Percentiles rank a stretch among this genome's conserved stretches.
These are phyloP conservation scores for Neurospora sublineolata DNA, from an alignment of 495 filamentous ascomycete species.

Conservation along the genomic window DNA sequence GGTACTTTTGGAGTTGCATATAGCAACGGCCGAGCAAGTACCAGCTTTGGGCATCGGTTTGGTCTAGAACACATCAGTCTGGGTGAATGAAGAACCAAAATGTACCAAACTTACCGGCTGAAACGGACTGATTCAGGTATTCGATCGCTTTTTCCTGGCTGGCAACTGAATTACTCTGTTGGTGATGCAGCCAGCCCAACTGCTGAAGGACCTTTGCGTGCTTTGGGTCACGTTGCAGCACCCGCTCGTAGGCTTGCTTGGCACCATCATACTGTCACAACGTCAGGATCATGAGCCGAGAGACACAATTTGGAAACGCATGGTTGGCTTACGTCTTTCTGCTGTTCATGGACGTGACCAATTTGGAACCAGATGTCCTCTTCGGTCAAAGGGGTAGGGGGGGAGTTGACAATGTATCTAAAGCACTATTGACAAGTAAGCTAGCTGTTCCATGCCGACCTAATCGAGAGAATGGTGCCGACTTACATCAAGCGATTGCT, in stretches of 20 bases:
- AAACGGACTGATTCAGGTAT: slow-evolving; percentile 94
- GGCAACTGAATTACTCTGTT: slow-evolving; percentile 76
- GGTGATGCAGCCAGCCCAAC: slow-evolving; percentile 94
- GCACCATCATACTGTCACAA: slow-evolving; percentile 71
- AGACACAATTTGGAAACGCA: neutral
- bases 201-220: slow-evolving; percentile 98
- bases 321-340: slow-evolving; percentile 75
- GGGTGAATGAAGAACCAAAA: slow-evolving; percentile 3
- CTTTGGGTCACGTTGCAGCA: slow-evolving; percentile 88
- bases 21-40: slow-evolving; percentile 96
- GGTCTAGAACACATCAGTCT: slow-evolving; percentile 46
- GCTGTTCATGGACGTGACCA: slow-evolving; percentile 95
- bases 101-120: slow-evolving; percentile 56
- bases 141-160: slow-evolving; percentile 95
- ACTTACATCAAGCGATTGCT: slow-evolving; percentile 77
- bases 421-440: slow-evolving; percentile 61
- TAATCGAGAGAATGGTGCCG: neutral
- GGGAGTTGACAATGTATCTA: slow-evolving; percentile 91
- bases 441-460: slow-evolving; percentile 5
- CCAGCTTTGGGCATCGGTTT: slow-evolving; percentile 94
- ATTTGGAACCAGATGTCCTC: slow-evolving; percentile 99
- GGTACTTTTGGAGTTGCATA: slow-evolving; percentile 98
- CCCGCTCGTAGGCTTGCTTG: slow-evolving; percentile 81
- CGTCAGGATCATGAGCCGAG: slow-evolving; percentile 19
- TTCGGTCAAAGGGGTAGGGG: slow-evolving; percentile 84